phyloP scores from a whole-genome alignment of 2,329 filamentous ascomycete species.

The Ceratocystis cacaofunesta region DNA sequence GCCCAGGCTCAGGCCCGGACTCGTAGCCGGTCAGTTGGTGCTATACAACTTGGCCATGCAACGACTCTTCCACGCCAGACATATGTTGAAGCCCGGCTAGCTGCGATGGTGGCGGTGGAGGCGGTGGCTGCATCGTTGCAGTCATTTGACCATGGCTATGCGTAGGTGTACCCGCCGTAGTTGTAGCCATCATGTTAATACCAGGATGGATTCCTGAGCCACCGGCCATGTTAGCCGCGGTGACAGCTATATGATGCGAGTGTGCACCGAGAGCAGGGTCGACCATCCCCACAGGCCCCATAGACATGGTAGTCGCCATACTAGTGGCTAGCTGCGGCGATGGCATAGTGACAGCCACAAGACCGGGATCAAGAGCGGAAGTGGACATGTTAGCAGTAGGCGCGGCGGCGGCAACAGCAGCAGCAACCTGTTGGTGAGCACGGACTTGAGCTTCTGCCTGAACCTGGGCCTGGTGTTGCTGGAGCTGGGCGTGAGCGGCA shows the following conservation, averaged over 20 bases:
- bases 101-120: neutral
- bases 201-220: constrained; percentile 9
- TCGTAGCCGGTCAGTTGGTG: constrained; percentile 1
- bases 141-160: constrained; percentile 2
- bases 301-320: constrained; percentile 13
- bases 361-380: constrained; percentile 11
- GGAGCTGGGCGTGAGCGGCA: neutral
- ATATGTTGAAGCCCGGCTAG: constrained; percentile 8
- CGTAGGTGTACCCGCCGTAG: too few relatives aligned
- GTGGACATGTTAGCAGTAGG: constrained; percentile 15
- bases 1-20: too few relatives aligned
- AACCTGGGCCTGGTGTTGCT: constrained; percentile 5
- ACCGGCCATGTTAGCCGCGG: neutral
- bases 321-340: constrained; percentile 13
- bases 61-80: constrained; percentile 12
- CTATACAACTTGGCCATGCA: constrained; percentile 14
- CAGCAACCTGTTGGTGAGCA: constrained; percentile 8
- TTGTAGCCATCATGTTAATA: constrained; percentile 13
- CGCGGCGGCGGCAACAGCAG: constrained; percentile 5
- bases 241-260: constrained; percentile 7
- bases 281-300: constrained; percentile 7
- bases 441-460: constrained; percentile 5
- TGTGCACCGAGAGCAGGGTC: constrained; percentile 13
- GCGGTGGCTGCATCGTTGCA: constrained; percentile 1
- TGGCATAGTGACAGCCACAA: constrained; percentile 14